Percentiles rank a stretch among this genome's conserved stretches.
Evolutionary conservation across 768 basidiomycete species (phyloP).

Genomic region (Kwoniella europaea): DNA sequence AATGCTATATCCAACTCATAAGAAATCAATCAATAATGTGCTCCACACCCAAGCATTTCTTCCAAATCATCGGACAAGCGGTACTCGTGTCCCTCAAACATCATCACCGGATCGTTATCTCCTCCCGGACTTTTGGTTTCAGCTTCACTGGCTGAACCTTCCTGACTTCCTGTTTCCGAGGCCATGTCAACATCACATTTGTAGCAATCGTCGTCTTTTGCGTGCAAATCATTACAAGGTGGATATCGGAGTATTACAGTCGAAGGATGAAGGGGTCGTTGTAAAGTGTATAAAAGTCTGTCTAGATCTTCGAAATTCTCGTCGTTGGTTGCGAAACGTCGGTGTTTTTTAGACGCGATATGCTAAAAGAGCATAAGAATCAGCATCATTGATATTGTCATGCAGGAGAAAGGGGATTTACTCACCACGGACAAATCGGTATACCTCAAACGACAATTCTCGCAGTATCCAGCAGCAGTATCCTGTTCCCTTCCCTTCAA

Average conservation of each 20-base stretch:
- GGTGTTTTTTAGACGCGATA: conserved; percentile 71
- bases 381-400: conserved; percentile 10
- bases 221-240: conserved; percentile 29
- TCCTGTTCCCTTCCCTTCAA: conserved; percentile 36
- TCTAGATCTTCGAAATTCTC: conserved; percentile 82
- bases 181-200: conserved; percentile 22
- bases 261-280: conserved; percentile 36
- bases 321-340: conserved; percentile 77
- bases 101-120: neutral
- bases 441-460: conserved; percentile 90
- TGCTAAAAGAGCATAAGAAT: conserved; percentile 64
- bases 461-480: conserved; percentile 90
- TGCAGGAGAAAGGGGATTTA: conserved; percentile 24
- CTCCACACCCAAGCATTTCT: neutral
- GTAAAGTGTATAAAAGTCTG: conserved; percentile 63
- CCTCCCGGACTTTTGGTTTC: conserved; percentile 1
- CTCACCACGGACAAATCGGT: conserved; percentile 81
- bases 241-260: conserved; percentile 14
- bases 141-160: neutral
- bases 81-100: neutral
- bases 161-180: conserved; percentile 11
- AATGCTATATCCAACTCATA: no score
- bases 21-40: neutral
- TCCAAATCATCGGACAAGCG: neutral
- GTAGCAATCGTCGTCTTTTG: conserved; percentile 14